Percentiles rank a stretch among this genome's conserved stretches.
Conservation (phyloP, 257 asterid species). For the Capsicum baccatum region DNA sequence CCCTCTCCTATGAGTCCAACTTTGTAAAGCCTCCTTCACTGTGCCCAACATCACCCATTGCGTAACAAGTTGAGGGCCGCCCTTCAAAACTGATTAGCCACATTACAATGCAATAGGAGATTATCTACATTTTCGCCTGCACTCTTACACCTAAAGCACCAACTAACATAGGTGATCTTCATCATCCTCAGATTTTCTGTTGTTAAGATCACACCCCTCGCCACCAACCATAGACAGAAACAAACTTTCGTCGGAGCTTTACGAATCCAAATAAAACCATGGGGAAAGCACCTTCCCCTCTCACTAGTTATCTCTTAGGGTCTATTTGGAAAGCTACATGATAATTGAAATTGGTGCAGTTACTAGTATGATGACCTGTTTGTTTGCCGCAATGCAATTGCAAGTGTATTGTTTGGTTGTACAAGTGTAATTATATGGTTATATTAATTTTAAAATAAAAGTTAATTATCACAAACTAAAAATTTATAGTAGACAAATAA, state of each 20-base stretch:
- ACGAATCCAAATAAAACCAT: neutral
- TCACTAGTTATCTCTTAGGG: neutral
- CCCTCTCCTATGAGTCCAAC: conserved; percentile 1
- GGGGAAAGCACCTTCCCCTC: neutral
- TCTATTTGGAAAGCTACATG: too few species aligned
- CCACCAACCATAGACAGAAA: neutral
- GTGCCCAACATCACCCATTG: neutral
- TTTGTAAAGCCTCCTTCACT: neutral
- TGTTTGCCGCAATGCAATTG: too few species aligned
- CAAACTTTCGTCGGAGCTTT: neutral
- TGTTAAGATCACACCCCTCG: neutral
- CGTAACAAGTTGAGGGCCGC: neutral
- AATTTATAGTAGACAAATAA: too few species aligned
- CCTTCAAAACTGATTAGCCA: neutral
- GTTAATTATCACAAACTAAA: too few species aligned
- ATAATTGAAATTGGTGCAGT: too few species aligned
- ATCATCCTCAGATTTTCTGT: neutral
- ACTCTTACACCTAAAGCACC: neutral
- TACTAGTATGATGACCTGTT: too few species aligned
- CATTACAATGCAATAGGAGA: neutral
- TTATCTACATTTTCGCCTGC: neutral
- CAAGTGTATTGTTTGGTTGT: too few species aligned
- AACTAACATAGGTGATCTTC: neutral
- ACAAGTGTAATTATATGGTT: too few species aligned
- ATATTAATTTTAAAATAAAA: too few species aligned